phyloP scores from a whole-genome alignment of 2,329 filamentous ascomycete genomes.

The Claviceps pusilla region DNA sequence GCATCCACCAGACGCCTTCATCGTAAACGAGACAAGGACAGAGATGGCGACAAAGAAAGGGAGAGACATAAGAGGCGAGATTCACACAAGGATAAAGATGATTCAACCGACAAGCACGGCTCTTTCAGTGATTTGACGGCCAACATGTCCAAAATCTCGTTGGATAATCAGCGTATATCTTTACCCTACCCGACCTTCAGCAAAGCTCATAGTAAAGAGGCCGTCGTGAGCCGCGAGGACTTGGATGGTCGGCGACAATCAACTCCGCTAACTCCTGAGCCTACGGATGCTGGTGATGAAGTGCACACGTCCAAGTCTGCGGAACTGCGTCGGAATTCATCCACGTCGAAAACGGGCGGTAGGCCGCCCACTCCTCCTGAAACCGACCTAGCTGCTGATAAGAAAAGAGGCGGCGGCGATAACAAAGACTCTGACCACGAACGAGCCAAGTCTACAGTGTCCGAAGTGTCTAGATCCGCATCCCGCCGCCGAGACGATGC shows the following conservation, averaged over 20 bases:
- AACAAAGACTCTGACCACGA: constrained; percentile 8
- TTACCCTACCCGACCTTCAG: constrained; percentile 71
- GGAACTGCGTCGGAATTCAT: constrained; percentile 25
- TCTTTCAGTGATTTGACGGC: constrained; percentile 36
- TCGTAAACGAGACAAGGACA: constrained; percentile 13
- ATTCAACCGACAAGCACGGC: constrained; percentile 12
- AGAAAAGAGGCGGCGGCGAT: constrained; percentile 23
- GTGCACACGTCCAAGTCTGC: constrained; percentile 31
- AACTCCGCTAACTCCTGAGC: constrained; percentile 50
- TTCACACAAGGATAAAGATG: constrained; percentile 21
- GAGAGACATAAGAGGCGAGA: constrained; percentile 22
- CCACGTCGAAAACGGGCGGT: constrained; percentile 24
- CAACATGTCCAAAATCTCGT: constrained; percentile 25
- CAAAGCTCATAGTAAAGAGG: constrained; percentile 84
- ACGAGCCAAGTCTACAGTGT: constrained; percentile 30
- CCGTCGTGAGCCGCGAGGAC: constrained; percentile 49
- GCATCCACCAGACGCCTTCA: constrained; percentile 20
- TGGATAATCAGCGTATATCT: constrained; percentile 31
- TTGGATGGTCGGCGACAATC: constrained; percentile 17
- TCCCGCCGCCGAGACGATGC: constrained; percentile 32
- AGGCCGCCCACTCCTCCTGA: constrained; percentile 50
- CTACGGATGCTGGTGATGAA: constrained; percentile 46
- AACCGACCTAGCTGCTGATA: constrained; percentile 40
- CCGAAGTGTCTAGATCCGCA: constrained; percentile 26
- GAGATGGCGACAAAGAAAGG: constrained; percentile 17